Base-by-base conservation (phyloP, 78 protist genomes). In the Emiliania huxleyi region DNA sequence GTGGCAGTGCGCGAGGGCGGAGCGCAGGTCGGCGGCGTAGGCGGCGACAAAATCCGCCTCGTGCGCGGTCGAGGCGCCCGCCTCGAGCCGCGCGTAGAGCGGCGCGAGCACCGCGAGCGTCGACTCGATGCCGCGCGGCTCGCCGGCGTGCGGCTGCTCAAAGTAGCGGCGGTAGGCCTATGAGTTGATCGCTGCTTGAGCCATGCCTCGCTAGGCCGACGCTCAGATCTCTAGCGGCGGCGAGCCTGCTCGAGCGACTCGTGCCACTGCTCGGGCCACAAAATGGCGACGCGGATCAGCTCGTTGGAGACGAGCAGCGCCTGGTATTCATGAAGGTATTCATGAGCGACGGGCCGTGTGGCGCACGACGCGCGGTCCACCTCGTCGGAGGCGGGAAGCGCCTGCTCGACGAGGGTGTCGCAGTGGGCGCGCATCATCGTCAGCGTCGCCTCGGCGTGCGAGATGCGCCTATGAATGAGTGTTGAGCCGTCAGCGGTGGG, bases 181-280 rank as follows among this genome's bases (percentile, higher is more conserved):
- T n/a, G n/a, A n/a, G n/a, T n/a, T n/a, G n/a, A n/a, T n/a, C n/a
- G n/a, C n/a, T n/a, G n/a, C n/a, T n/a, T n/a, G n/a, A n/a, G n/a
- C n/a, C n/a, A n/a, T n/a, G n/a, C n/a, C n/a, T n/a, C n/a, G n/a
- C n/a, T n/a, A n/a, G n/a, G n/a, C n/a, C n/a, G n/a, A n/a, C n/a
- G n/a, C n/a, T n/a, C n/a, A n/a, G n/a, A n/a, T n/a, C n/a, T n/a
- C n/a, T n/a, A n/a, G n/a, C n/a, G 15, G 35, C 98, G 91, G 18
- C 96, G 90, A 3, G 99, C 99, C 91, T 98, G 99, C 91, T 99
- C 99, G 19, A 99, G 48, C 33, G 98, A 99, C 94, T 98, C 99
- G 92, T 97, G 97, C 99, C 99, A 99, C 89, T 40, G 93, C 93
- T 99, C 99, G 81, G 95, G 96, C 99, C 99, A 98, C 33, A 99